These are phyloP conservation scores for Xylariales sp. DNA, from an alignment of 2,329 filamentous ascomycete species.

Conservation along the genomic window DNA sequence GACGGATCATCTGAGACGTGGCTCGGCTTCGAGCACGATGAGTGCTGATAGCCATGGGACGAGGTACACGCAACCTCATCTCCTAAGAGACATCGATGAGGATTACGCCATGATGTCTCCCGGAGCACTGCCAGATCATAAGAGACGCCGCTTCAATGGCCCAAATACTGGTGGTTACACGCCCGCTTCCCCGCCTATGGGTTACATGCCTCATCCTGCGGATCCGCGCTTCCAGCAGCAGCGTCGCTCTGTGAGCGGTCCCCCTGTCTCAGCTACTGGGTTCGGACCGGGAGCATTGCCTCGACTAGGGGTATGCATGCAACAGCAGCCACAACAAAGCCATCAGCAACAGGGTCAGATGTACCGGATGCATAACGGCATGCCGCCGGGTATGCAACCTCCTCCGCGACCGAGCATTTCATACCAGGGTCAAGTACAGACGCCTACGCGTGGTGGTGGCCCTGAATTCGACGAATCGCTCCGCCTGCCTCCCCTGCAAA, in stretches of 20 bases:
- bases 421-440: constrained; percentile 24
- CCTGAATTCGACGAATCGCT: constrained; percentile 49
- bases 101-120: constrained; percentile 31
- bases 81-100: constrained; percentile 35
- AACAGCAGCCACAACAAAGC: constrained; percentile 6
- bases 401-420: constrained; percentile 37
- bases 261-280: constrained; percentile 20
- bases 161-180: constrained; percentile 21
- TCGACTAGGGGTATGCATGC: constrained; percentile 13
- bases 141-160: constrained; percentile 29
- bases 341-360: constrained; percentile 12
- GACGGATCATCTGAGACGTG: constrained; percentile 25
- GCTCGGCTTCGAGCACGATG: constrained; percentile 19
- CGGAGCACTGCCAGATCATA: constrained; percentile 21
- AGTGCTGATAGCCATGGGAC: constrained; percentile 59
- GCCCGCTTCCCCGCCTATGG: constrained; percentile 35
- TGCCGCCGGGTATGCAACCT: constrained; percentile 26
- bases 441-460: not conserved
- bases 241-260: constrained; percentile 19
- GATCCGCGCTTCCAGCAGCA: constrained; percentile 27
- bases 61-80: constrained; percentile 45
- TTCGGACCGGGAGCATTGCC: constrained; percentile 25
- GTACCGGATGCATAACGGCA: constrained; percentile 13
- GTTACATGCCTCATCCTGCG: constrained; percentile 20
- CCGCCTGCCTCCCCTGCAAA: constrained; percentile 50